Base-by-base conservation (phyloP, 2,329 filamentous ascomycete species). In the Elsinoe batatas region DNA sequence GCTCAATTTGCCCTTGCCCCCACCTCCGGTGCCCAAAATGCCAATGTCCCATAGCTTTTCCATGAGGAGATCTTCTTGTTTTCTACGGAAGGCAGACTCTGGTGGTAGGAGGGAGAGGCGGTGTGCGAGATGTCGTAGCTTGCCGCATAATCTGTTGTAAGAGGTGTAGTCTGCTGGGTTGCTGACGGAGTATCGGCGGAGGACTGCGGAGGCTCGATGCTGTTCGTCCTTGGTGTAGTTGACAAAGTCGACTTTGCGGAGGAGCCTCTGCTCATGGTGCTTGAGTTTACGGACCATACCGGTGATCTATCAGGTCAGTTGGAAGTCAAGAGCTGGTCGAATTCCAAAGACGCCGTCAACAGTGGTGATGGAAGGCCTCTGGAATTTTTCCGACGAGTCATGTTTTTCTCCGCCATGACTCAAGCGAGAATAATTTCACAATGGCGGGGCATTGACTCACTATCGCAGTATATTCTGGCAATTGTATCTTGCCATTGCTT, bases 21-120 rank as follows among this genome's bases (percentile, higher is more conserved):
- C 71, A 6, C 87, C 87, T 6, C 82, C 82, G 30, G 80, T 82
- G 10, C 84, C 82, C 26, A 97, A 74, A 53, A 98, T 79, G 3
- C 91, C 93, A 83, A 97, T 94, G 65, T 91, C 85, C 73, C 90
- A 87, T 53, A 98, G 80, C 74, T 98, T 98, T 69, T 91, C 85
- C 35, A 98, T 81, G 49, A 98, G 77, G 53, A 94, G 79, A 54
- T 86, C 81, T 71, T 98, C 93, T 69, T 94, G 85, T 71, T 93
- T 90, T 61, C 82, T 79, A 56, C 93, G 85, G 60, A 87, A 80
- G 5, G 87, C 77, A 65, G 86, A 93, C 32, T 88, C 83, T 0
- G 91, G 91, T 57, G 81, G 78, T 15, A 98, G 82, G 57, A 88
- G 81, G 46, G 88, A 84, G 54, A 98, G 84, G 50, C 85, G 83